Evolutionary conservation across 352 stramenopile species (phyloP), one percentile per base, ranked within the genome.

Genomic region (Pythium phragmitis): DNA sequence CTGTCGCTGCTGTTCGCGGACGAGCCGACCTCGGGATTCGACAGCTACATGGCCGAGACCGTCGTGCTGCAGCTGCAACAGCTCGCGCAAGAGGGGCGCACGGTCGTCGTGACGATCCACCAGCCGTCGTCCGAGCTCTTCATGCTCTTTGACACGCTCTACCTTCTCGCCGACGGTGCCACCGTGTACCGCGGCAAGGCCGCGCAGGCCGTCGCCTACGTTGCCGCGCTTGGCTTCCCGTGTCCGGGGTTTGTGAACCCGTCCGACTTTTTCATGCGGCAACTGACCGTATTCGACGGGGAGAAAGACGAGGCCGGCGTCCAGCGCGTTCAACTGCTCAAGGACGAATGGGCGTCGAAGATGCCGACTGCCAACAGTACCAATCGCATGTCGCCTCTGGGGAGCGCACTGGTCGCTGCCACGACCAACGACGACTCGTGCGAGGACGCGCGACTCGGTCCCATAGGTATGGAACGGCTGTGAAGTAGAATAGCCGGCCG

Each of bases 1-100:
- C 86, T 82, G 17, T 85, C 83, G 41, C 53, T 93, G 3, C 64
- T 97, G n/a, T 94, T 96, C 51, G 75, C 93, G 34, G 90, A 97
- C 60, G 89, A 97, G 64, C 85, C 85, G 8, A 91, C 82, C 5
- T 85, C 76, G 8, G 88, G 73, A 0, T 65, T 90, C 6, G 75
- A 85, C 57, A 81, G 70, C 57, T 86, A 72, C 65, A 87, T 86
- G 75, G 70, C 77, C 23, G 78, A 87, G 58, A 66, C 67, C 0
- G 82, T 89, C 9, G 70, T 84, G 43, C 34, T 59, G 16, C 76
- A 87, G 37, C 63, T 89, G 34, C 74, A 76, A 48, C 72, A 89
- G 41, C 69, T 97, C 7, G 85, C 88, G 1, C 81, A 86, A 39
- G 65, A 79, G 19, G 88, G 89, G 0, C 87, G 90, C 51, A 98